A percentile compares a stretch with the other conserved stretches of the same genome.
phyloP scores from a whole-genome alignment of 768 basidiomycete genomes.

The Termitomyces titanicus region DNA sequence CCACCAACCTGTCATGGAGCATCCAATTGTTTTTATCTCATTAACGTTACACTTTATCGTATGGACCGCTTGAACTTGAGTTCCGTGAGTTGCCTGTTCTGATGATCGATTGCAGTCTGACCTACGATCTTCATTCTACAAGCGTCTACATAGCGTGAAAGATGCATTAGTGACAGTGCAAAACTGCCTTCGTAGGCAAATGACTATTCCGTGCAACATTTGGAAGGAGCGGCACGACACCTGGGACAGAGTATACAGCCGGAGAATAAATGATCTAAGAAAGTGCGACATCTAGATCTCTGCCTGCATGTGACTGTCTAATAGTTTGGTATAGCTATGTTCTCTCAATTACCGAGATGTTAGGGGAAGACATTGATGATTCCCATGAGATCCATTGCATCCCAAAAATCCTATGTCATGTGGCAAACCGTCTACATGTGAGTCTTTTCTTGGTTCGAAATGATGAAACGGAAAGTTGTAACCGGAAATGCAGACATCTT shows the following conservation, averaged over 20 bases:
- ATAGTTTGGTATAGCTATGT: background rate
- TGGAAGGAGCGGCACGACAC: conserved; percentile 1
- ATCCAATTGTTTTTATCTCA: background rate
- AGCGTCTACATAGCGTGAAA: conserved; percentile 1
- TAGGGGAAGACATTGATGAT: background rate
- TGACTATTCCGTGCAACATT: background rate
- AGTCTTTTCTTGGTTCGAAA: background rate
- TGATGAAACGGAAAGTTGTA: background rate
- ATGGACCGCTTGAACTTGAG: background rate
- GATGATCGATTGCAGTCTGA: background rate
- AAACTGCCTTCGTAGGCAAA: conserved; percentile 1
- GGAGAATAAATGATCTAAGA: background rate
- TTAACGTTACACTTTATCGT: background rate
- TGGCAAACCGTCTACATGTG: background rate
- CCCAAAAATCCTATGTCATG: background rate
- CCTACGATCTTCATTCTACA: background rate
- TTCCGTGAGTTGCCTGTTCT: background rate
- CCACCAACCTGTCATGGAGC: background rate
- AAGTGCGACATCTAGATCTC: background rate
- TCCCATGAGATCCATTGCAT: background rate
- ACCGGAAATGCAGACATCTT: background rate
- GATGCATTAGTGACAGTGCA: background rate
- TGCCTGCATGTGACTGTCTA: background rate
- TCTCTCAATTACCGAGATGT: background rate
- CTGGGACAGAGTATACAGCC: background rate